Evolutionary conservation across 768 basidiomycete genomes (phyloP), one percentile per base, ranked within the genome.

Genomic region (Phanerodontia chrysosporium): DNA sequence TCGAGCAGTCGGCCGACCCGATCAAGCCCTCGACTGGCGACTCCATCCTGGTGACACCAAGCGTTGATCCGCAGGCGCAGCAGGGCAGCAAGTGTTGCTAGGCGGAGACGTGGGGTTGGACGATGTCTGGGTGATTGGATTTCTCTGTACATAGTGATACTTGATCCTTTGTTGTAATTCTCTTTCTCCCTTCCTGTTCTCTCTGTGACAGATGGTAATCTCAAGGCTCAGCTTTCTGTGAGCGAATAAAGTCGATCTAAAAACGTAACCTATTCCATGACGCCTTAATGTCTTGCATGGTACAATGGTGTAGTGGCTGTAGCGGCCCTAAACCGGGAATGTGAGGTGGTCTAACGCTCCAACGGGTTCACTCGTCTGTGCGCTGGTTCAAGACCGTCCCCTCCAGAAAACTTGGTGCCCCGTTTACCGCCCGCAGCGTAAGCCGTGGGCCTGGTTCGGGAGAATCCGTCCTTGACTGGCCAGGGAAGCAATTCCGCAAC

Each of bases 401-500:
- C 90, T 90, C 89, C 87, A 84, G 90, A 92, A 90, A 91, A 90
- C 87, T 92, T 90, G 89, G 89, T 72, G 87, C 74, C 80, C 83
- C 85, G 81, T 83, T 52, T 81, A 80, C 80, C 74, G 77, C 76
- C 80, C 83, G 78, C 73, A 61, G 71, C 80, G 84, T 74, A 91
- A 85, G 82, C 74, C 32, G 72, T 82, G 86, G 79, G 63, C 60
- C 78, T 9, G 72, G 76, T 81, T 84, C 85, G 86, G 90, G 87
- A 87, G 91, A 91, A 91, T 87, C 68, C 74, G 85, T 75, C 82
- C 87, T 82, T 84, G 86, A 83, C 82, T 77, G 85, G 82, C 86
- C 85, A 91, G 90, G 89, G 85, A 91, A 92, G 90, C 78, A 86
- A 92, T 92, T 91, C 85, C 83, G 89, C 90, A 92, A 85, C 82